These are phyloP conservation scores for Chlorella variabilis DNA, from an alignment of 163 green algal genomes.

Conservation along the genomic window DNA sequence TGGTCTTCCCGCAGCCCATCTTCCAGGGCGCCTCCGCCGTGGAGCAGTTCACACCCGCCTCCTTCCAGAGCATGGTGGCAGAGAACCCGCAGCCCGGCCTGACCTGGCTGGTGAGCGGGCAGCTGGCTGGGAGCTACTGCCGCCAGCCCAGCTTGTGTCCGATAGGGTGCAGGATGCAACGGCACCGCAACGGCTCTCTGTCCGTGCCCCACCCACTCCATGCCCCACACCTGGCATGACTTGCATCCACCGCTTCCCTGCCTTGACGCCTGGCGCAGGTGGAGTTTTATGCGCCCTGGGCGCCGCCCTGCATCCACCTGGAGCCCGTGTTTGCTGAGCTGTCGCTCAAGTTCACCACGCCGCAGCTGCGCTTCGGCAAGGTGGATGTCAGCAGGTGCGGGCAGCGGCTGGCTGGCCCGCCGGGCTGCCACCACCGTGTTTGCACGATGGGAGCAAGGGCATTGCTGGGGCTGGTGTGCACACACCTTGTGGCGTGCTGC, in stretches of 20 bases:
- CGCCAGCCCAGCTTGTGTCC: not conserved
- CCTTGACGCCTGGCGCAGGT: conserved; percentile 32
- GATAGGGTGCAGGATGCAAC: no score
- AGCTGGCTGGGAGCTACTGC: not conserved
- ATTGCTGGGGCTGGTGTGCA: no score
- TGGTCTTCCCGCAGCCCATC: conserved; percentile 53
- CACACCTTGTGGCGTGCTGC: no score
- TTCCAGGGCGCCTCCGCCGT: conserved; percentile 51
- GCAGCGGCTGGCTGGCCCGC: not conserved
- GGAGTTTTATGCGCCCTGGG: conserved; percentile 65
- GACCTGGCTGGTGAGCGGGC: conserved; percentile 41
- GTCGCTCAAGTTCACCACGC: conserved; percentile 51
- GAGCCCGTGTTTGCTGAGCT: conserved; percentile 65
- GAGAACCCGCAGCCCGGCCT: conserved; percentile 23
- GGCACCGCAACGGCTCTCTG: no score
- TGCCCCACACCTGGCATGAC: no score
- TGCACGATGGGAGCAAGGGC: no score
- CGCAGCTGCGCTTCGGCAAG: conserved; percentile 58
- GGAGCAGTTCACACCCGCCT: conserved; percentile 50
- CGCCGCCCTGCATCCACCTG: conserved; percentile 59
- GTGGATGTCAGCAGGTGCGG: conserved; percentile 49
- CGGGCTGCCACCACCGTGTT: no score
- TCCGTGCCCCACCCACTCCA: no score
- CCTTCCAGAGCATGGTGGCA: conserved; percentile 46
- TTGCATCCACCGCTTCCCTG: no score